Evolutionary conservation across 2,329 filamentous ascomycete species (phyloP), one percentile per base, ranked within the genome.

Genomic region (Colletotrichum sp.): DNA sequence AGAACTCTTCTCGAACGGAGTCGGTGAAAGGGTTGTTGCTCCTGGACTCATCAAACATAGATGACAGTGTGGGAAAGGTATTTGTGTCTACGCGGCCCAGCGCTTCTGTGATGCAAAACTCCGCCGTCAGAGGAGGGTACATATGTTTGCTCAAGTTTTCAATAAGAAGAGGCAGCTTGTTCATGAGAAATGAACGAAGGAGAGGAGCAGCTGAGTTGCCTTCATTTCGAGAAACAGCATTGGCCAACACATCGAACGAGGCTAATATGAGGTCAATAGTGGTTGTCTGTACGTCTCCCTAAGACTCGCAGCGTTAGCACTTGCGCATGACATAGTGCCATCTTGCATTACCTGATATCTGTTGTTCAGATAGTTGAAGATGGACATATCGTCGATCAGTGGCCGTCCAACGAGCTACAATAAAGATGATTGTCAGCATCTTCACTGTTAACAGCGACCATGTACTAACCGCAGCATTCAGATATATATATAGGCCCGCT

Each of bases 201-300:
- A 96, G 86, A 74, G 96, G 93, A 72, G 95, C 94, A 7, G 89
- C 87, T 72, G 88, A 88, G 57, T 85, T 85, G 1, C 87, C 87
- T 77, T 92, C 90, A 59, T 88, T 90, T 7, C 89, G 92, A 79
- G 97, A 95, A 77, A 96, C 94, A 7, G 94, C 94, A 81, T 98
- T 98, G 43, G 96, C 95, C 18, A 99, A 88, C 7, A 98, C 90
- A 80, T 99, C 96, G 81, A 99, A 99, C 0, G 96, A 93, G 2
- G 96, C 95, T 12, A 96, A 90, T 57, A 99, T 94, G 3, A 99
- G 88, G 80, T 98, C 96, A 70, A 95, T 92, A 1, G 95, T 92
- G 60, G 95, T 92, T 14, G 91, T 90, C 83, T 96, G 94, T 57
- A 94, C 90, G 80, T 98, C 94, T 52, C 94, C 94, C 90, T 96